These are phyloP conservation scores for Kregervanrija pseudodelftensis DNA, from an alignment of 805 yeast species.

Conservation along the genomic window DNA sequence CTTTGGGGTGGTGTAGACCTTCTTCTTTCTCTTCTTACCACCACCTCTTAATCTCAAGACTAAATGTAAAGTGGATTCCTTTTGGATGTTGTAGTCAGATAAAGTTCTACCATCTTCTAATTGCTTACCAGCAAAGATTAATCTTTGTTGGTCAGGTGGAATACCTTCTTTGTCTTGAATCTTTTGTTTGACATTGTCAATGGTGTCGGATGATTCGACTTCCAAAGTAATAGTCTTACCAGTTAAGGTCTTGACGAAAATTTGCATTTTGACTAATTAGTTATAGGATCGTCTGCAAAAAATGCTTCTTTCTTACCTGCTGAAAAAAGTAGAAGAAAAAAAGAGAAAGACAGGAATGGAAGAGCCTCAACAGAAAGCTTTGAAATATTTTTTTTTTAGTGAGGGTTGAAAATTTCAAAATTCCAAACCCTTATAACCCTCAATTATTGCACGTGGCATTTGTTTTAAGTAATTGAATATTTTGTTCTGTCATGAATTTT, in stretches of 20 bases:
- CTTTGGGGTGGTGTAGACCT: slow-evolving; percentile 99
- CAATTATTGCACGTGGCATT: too few relatives aligned
- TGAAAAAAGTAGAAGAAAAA: not conserved
- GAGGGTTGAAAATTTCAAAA: too few relatives aligned
- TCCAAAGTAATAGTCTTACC: slow-evolving; percentile 91
- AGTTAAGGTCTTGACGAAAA: slow-evolving; percentile 98
- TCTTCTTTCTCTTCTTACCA: slow-evolving; percentile 99
- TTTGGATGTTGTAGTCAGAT: slow-evolving; percentile 99
- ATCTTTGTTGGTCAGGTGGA: slow-evolving; percentile 99
- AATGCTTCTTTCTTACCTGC: slow-evolving; percentile 34
- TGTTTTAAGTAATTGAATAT: too few relatives aligned
- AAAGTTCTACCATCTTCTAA: slow-evolving; percentile 98
- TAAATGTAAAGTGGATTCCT: slow-evolving; percentile 96
- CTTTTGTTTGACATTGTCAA: slow-evolving; percentile 91
- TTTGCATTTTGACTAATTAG: slow-evolving; percentile 63
- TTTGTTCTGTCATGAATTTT: too few relatives aligned
- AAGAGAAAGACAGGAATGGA: not conserved
- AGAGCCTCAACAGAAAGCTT: too few relatives aligned
- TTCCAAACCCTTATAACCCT: too few relatives aligned
- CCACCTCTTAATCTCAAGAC: slow-evolving; percentile 87
- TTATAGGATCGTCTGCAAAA: slow-evolving; percentile 30
- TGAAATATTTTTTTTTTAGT: too few relatives aligned
- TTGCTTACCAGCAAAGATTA: slow-evolving; percentile 99
- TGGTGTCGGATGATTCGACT: slow-evolving; percentile 92
- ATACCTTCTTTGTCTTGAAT: slow-evolving; percentile 99